Base-by-base conservation (phyloP, 352 stramenopile genomes). In the Pythium phragmitis region DNA sequence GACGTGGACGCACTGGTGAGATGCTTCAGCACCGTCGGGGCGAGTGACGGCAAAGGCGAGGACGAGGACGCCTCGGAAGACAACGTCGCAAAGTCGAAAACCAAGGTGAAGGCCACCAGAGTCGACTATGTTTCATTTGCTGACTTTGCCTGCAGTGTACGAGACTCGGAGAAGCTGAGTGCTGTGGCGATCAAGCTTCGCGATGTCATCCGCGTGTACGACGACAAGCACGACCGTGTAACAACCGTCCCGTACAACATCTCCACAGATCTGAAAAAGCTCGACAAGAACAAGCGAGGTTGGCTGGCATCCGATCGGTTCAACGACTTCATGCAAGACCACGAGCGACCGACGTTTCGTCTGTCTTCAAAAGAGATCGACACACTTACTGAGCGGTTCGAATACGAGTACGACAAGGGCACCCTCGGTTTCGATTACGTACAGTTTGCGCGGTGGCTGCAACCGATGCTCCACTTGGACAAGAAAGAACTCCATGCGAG, bases 121-220 rank as follows among this genome's bases (percentile, higher is more conserved):
- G 67, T 90, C 17, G 79, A 89, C 49, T 92, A 90, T 42, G 39
- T 67, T 1, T 57, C 68, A 4, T 92, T 92, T 52, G 55, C 84
- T 21, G 80, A 92, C 37, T 92, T 89, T 70, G 77, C 77, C 0
- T 87, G 76, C 67, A 89, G 87, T 28, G 74, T 82, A 4, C 77
- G 77, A 2, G 80, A 89, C 68, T 88, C 80, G 8, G 80, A 83
- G 34, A 83, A 78, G 47, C 61, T 91, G 7, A 80, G 79, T 45
- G 69, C 77, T 46, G 69, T 90, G 13, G 80, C 75, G 1, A 57
- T 74, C 37, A 78, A 73, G 21, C 64, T 92, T 12, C 76, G 78
- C 28, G 56, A 64, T 2, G 67, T 60, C 13, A 88, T 92, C 16
- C 62, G 63, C 5, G 72, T 74, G 16, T 92, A 82, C 52, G 70